Conservation (phyloP, 2,329 filamentous ascomycete species). For the Scedosporium dehoogii region DNA sequence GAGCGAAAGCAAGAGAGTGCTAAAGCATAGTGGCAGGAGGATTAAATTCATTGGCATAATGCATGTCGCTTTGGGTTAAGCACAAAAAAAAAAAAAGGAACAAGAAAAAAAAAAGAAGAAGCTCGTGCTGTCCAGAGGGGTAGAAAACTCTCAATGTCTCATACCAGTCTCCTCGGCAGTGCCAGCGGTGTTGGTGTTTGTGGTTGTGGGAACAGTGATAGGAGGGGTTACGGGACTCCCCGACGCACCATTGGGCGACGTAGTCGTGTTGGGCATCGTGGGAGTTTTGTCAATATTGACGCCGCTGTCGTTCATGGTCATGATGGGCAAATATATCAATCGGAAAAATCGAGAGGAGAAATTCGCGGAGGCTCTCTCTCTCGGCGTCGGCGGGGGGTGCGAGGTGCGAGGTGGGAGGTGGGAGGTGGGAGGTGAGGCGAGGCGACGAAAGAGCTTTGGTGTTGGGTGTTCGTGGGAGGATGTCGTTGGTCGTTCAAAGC, state of each 20-base stretch:
- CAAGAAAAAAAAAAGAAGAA: not conserved
- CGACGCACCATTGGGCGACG: slow-evolving; percentile 8
- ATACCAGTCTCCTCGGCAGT: slow-evolving; percentile 8
- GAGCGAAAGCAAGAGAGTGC: not conserved
- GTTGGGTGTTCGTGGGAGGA: not conserved
- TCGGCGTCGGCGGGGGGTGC: not conserved
- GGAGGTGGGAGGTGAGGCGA: not conserved
- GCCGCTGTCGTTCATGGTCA: slow-evolving; percentile 8
- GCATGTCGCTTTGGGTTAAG: too few species aligned
- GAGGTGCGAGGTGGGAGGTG: not conserved
- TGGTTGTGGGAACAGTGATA: not conserved
- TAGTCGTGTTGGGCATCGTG: slow-evolving; percentile 3
- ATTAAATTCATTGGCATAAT: too few species aligned
- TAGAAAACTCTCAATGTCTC: slow-evolving; percentile 8
- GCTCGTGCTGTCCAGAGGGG: slow-evolving; percentile 4
- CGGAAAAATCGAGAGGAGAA: not conserved
- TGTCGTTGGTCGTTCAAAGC: slow-evolving; percentile 2
- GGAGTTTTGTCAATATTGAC: slow-evolving; percentile 7
- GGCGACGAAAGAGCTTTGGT: not conserved
- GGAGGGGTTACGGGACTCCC: slow-evolving; percentile 8
- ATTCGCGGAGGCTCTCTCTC: not conserved
- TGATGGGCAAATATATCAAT: slow-evolving; percentile 3
- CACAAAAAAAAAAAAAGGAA: not conserved
- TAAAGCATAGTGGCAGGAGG: too few species aligned
- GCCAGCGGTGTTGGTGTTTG: slow-evolving; percentile 6